A percentile compares a stretch with the other conserved stretches of the same genome.
Conservation (phyloP, 495 filamentous ascomycete species). For the Mytilinidion resinicola region DNA sequence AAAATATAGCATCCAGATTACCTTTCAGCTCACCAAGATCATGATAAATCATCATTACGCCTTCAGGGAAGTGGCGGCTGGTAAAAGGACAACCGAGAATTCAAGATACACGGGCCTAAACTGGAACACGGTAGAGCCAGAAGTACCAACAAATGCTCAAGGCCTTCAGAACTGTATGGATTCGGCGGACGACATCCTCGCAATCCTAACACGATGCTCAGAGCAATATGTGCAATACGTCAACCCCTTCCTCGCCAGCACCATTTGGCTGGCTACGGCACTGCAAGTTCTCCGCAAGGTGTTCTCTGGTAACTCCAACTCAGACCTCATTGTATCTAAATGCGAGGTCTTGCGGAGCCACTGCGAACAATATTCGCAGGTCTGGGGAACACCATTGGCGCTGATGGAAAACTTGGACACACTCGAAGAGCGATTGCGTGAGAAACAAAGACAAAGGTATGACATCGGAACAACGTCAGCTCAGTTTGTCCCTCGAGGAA, state of each 20-base stretch:
- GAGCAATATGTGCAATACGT: neutral
- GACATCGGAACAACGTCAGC: no score
- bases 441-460: no score
- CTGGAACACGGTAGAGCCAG: neutral
- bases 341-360: no score
- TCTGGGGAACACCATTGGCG: no score
- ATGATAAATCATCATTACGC: constrained; percentile 33
- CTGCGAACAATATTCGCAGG: no score
- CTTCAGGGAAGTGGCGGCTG: neutral
- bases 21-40: constrained; percentile 33
- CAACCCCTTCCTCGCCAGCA: constrained; percentile 1
- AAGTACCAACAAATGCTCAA: neutral
- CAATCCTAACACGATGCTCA: neutral
- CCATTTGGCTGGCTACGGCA: neutral
- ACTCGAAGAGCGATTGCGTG: no score
- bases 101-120: neutral
- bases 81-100: neutral
- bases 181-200: neutral
- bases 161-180: neutral
- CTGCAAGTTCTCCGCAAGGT: neutral
- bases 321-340: no score
- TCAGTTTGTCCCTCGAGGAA: no score
- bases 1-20: constrained; percentile 31
- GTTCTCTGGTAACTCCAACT: no score
- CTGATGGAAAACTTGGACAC: no score